These are phyloP conservation scores for Penicillium griseofulvum DNA, from an alignment of 2,329 filamentous ascomycete genomes.

Conservation along the genomic window DNA sequence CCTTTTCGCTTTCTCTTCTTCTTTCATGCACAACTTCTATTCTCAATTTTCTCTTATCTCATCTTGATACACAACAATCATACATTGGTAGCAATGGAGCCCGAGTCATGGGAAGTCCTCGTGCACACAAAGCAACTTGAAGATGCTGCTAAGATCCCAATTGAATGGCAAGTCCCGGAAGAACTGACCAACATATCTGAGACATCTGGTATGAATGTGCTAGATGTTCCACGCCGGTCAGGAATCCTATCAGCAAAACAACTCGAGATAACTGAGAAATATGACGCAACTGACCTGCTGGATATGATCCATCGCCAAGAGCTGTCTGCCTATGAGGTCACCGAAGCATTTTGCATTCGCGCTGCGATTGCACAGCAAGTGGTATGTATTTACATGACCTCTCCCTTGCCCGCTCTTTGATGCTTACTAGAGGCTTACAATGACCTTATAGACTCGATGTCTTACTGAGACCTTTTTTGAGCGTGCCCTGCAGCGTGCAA, in stretches of 20 bases:
- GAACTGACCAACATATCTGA: constrained; percentile 8
- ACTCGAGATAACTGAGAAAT: constrained; percentile 14
- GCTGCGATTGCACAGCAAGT: constrained; percentile 19
- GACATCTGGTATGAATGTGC: constrained; percentile 9
- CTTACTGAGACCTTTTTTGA: constrained; percentile 54
- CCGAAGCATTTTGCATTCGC: constrained; percentile 16
- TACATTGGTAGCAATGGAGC: constrained; percentile 1
- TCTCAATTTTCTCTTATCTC: neutral
- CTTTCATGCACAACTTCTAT: neutral
- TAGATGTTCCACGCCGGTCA: constrained; percentile 12
- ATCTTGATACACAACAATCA: neutral
- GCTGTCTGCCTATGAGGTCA: constrained; percentile 14
- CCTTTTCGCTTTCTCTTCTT: neutral
- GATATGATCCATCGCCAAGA: constrained; percentile 3
- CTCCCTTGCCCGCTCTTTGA: neutral
- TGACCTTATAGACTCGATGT: constrained; percentile 39
- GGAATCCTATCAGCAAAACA: constrained; percentile 10
- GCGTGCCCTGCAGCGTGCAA: constrained; percentile 49
- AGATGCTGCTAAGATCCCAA: constrained; percentile 10
- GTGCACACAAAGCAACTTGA: constrained; percentile 13
- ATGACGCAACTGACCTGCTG: constrained; percentile 16
- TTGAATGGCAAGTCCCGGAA: constrained; percentile 11
- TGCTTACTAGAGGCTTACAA: neutral
- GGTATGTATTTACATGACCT: constrained; percentile 1
- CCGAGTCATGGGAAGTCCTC: constrained; percentile 8